Evolutionary conservation across 108 stramenopile genomes (phyloP), one percentile per base, ranked within the genome.

Genomic region (Pseudonitzschia pungens): DNA sequence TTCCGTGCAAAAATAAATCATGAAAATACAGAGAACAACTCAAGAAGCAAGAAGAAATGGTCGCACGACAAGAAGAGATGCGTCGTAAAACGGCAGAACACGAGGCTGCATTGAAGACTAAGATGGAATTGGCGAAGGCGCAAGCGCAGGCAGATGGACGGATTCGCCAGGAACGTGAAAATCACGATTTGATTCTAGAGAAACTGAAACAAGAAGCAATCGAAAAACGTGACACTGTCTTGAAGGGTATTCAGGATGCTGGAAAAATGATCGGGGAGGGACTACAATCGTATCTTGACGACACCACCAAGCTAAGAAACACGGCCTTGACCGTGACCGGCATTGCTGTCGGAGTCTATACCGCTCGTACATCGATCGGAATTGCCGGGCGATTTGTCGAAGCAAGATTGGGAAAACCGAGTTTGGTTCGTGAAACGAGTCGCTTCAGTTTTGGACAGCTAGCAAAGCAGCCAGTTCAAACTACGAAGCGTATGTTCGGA

Each of bases 1-100:
- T 36, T 6, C 2, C 36, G 36, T 36, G 2, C 9, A 3, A 16
- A 51, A 51, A 51, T 8, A 51, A 8, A n/a, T 16, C n/a, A 7
- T 51, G 6, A 3, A 21, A 55, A 48, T 27, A 63, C 71, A 92
- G 92, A 64, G 96, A 97, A 71, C 95, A 96, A 82, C 84, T 96
- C 50, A 92, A 92, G 77, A 97, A 97, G 74, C 95, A 96, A 74
- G 97, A 99, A 80, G 98, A 97, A 89, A 92, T 92, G 85, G 90
- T 96, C 16, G 87, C 84, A 72, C 91, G 96, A 69, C 96, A 96
- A 74, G 98, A 99, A 81, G 95, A 87, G 44, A 93, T 98, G 87
- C 92, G 96, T 73, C 89, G 98, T 54, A 94, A 96, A 79, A 99
- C 98, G 16, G 90, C 95, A n/a, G 95, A 97, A 79, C 92, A 96